Conservation (phyloP, 495 filamentous ascomycete genomes). For the Choiromyces venosus region DNA sequence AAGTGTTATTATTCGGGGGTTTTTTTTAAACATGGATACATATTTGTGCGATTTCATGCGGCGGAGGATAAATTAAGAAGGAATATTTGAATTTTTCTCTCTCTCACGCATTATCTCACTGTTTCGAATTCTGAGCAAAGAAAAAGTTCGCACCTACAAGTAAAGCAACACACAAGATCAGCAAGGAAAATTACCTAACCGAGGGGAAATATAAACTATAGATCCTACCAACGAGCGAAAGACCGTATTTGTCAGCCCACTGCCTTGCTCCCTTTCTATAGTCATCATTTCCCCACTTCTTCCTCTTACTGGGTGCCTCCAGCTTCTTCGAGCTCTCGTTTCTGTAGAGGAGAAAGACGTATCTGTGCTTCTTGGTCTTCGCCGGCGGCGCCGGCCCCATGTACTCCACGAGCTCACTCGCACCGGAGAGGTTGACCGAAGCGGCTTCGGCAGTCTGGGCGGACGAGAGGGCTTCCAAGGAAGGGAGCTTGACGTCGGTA, state of each 20-base stretch:
- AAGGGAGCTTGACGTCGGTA: slow-evolving; percentile 44
- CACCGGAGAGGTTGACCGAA: slow-evolving; percentile 30
- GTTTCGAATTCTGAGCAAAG: slow-evolving; percentile 57
- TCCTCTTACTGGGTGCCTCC: slow-evolving; percentile 53
- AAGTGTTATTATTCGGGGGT: not conserved
- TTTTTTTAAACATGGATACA: not conserved
- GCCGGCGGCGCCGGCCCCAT: slow-evolving; percentile 59
- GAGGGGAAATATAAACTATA: slow-evolving; percentile 37
- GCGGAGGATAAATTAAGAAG: not conserved
- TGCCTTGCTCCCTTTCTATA: slow-evolving; percentile 54
- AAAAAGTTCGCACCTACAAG: slow-evolving; percentile 59
- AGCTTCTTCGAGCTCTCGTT: slow-evolving; percentile 46
- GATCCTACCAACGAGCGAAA: slow-evolving; percentile 54
- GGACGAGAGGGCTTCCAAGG: slow-evolving; percentile 20
- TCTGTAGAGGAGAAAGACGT: slow-evolving; percentile 59
- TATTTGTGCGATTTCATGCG: not conserved
- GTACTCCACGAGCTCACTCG: slow-evolving; percentile 52
- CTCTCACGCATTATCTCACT: slow-evolving; percentile 47
- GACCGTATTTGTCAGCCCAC: slow-evolving; percentile 59
- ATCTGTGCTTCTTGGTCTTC: slow-evolving; percentile 63
- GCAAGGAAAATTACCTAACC: not conserved
- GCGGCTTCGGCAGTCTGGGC: slow-evolving; percentile 17
- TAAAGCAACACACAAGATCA: not conserved
- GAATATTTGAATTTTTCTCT: not conserved
- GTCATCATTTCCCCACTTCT: slow-evolving; percentile 59